phyloP scores from a whole-genome alignment of 208 protist genomes.

The Leishmania tarentolae region DNA sequence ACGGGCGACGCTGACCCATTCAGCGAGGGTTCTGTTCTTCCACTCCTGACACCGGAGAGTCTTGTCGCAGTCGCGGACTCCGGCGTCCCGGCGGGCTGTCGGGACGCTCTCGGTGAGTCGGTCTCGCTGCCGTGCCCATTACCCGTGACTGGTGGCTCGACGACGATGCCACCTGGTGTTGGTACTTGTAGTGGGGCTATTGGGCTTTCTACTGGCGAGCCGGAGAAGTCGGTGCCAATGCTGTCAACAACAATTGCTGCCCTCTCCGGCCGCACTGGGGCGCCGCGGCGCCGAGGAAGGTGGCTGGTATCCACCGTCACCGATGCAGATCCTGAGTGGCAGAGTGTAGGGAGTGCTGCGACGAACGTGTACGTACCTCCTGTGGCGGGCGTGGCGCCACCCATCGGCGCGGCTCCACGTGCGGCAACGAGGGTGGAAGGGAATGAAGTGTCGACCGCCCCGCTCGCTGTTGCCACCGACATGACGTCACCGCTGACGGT shows the following conservation, averaged over 20 bases:
- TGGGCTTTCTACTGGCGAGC: slow-evolving; percentile 1
- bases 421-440: not conserved
- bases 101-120: not conserved
- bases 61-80: not conserved
- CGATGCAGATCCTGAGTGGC: slow-evolving; percentile 51
- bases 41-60: slow-evolving; percentile 23
- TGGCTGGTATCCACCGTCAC: not conserved
- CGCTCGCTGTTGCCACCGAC: not conserved
- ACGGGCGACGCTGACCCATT: not conserved
- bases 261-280: slow-evolving; percentile 2
- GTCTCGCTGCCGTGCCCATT: not conserved
- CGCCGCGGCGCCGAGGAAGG: not conserved
- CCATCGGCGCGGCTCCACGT: not conserved
- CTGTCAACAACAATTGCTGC: slow-evolving; percentile 6
- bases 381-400: slow-evolving; percentile 2
- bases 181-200: not conserved
- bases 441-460: not conserved
- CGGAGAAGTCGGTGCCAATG: slow-evolving; percentile 1
- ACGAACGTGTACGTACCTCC: slow-evolving; percentile 26
- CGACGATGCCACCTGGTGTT: not conserved
- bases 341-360: slow-evolving; percentile 34
- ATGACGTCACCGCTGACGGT: not conserved
- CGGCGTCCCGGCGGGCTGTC: not conserved
- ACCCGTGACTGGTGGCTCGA: not conserved
- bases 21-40: slow-evolving; percentile 10